Evolutionary conservation across 1,284 basidiomycete species (phyloP).

Genomic region (Tilletiopsis washingtonensis): DNA sequence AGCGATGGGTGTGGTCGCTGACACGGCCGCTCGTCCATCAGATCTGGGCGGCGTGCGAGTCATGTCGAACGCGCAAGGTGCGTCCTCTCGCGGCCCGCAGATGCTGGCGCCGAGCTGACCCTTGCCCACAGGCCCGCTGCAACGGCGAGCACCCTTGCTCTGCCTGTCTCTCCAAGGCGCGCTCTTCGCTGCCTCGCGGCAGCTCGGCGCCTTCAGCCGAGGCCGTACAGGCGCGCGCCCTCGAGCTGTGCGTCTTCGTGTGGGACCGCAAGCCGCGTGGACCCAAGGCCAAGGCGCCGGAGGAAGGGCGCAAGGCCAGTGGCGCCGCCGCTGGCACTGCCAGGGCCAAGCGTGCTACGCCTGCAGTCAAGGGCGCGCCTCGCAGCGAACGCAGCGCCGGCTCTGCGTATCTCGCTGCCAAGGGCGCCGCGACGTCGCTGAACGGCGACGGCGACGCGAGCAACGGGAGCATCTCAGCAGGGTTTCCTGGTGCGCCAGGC

Average conservation of each 20-base stretch:
- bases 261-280: conserved; percentile 34
- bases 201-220: no score
- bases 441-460: no score
- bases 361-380: conserved; percentile 12
- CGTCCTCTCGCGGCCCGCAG: not conserved
- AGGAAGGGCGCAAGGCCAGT: conserved; percentile 10
- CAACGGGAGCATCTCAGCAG: no score
- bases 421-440: no score
- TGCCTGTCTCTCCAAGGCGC: conserved; percentile 16
- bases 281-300: conserved; percentile 28
- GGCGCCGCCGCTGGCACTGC: not conserved
- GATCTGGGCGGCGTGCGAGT: conserved; percentile 37
- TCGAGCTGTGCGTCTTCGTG: conserved; percentile 28
- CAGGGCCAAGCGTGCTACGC: not conserved
- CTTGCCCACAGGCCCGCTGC: conserved; percentile 12
- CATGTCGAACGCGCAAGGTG: conserved; percentile 27
- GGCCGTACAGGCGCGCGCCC: conserved; percentile 10
- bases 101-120: not conserved
- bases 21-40: no score
- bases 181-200: not conserved
- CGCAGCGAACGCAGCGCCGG: conserved; percentile 19
- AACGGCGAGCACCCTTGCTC: conserved; percentile 27
- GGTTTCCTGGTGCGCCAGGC: no score
- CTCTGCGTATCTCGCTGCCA: conserved; percentile 21
- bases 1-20: no score